Conservation (phyloP, 352 stramenopile species). For the Globisporangium recalcitrans region DNA sequence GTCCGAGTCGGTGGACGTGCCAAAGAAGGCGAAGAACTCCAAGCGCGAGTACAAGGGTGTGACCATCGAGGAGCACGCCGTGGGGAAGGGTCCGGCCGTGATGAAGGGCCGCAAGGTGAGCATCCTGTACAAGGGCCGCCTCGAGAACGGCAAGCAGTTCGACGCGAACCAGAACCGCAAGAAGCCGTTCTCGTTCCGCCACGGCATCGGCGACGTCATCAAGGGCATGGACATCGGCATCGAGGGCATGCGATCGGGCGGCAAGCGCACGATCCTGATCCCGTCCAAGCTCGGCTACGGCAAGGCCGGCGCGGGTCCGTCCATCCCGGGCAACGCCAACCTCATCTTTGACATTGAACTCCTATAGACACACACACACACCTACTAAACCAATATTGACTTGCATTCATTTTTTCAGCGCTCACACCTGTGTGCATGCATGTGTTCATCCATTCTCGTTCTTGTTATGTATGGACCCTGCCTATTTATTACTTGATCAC, state of each 20-base stretch:
- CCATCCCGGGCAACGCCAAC: slow-evolving; percentile 90
- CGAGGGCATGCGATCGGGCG: slow-evolving; percentile 77
- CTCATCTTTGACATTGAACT: slow-evolving; percentile 94
- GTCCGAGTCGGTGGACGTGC: slow-evolving; percentile 51
- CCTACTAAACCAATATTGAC: slow-evolving; percentile 12
- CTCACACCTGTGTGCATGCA: background rate
- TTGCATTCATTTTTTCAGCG: background rate
- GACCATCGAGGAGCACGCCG: slow-evolving; percentile 66
- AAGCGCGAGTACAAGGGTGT: slow-evolving; percentile 67
- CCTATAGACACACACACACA: no score
- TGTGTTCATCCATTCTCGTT: background rate
- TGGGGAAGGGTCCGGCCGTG: slow-evolving; percentile 64
- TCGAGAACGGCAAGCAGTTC: slow-evolving; percentile 85
- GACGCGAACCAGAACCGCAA: slow-evolving; percentile 78
- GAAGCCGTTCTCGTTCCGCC: slow-evolving; percentile 79
- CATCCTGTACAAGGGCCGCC: slow-evolving; percentile 76
- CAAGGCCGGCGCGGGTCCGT: slow-evolving; percentile 58
- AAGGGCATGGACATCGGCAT: slow-evolving; percentile 96
- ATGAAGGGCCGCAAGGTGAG: slow-evolving; percentile 65
- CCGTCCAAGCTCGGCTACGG: slow-evolving; percentile 94
- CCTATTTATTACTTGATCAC: slow-evolving; percentile 32
- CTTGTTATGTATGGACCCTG: background rate
- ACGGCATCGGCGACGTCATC: slow-evolving; percentile 89
- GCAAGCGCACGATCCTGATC: slow-evolving; percentile 92
- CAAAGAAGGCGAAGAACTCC: slow-evolving; percentile 73